Base-by-base conservation (phyloP, 2,329 filamentous ascomycete species). In the Macrophomina phaseolina region DNA sequence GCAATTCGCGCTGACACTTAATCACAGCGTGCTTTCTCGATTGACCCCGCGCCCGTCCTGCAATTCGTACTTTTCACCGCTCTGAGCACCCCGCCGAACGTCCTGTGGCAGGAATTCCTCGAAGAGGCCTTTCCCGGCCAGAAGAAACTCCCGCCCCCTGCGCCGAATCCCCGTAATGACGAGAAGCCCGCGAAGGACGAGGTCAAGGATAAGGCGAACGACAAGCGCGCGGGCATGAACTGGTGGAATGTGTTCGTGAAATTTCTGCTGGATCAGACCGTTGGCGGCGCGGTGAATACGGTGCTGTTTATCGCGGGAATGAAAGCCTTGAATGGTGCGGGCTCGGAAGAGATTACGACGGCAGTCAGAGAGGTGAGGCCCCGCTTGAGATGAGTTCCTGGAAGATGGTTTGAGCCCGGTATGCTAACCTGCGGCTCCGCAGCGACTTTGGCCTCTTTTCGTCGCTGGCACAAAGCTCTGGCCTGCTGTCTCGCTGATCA, bases 81-180 rank as follows among this genome's bases (percentile, higher is more conserved):
- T 40, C 75, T 97, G 67, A 90, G 85, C 77, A 90, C 89, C 48
- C 93, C 93, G 2, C 91, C 91, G 52, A 97, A 97, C 79, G 92
- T 93, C 75, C 76, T 92, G 72, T 97, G 93, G 93, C 93, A 97
- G 83, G 85, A 87, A 48, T 91, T 86, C 74, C 84, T 97, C 63
- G 93, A 97, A 79, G 81, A 85, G 5, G 79, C 83, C 3, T 96
- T 93, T 74, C 93, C 93, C 0, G 89, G 90, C 0, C 72, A 80
- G 5, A 79, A 79, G 65, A 55, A 40, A n/a, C 9, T 5, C 9
- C 42, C 52, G 48, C 32, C 51, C 40, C 68, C 72, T 14, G 18
- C 18, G 52, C n/a, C 52, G 34, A 42, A 40, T 28, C 65, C 73
- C 23, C 46, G 69, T 14, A 66, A 68, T 9, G 63, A 67, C 12